Percentiles rank a stretch among this genome's conserved stretches.
phyloP scores from a whole-genome alignment of 495 filamentous ascomycete species.

The Penicillium nucicola region DNA sequence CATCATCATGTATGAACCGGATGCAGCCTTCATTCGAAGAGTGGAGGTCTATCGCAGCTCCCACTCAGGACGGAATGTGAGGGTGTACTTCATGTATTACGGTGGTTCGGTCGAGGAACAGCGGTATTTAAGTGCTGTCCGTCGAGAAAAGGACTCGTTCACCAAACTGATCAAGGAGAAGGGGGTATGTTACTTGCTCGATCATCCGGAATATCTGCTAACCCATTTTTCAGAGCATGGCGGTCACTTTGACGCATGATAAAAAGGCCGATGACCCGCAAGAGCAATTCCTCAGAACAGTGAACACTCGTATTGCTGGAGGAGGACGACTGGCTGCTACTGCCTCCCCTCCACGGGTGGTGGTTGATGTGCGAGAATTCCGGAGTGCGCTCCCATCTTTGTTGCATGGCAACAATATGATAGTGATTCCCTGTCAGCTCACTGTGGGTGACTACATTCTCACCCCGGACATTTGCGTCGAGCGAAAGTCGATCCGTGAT shows the following conservation, averaged over 20 bases:
- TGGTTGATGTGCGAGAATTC: slow-evolving; percentile 95
- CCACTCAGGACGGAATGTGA: slow-evolving; percentile 81
- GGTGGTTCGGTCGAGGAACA: slow-evolving; percentile 94
- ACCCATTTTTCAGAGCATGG: slow-evolving; percentile 59
- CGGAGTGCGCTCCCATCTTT: slow-evolving; percentile 88
- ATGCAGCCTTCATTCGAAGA: slow-evolving; percentile 89
- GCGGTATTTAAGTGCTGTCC: slow-evolving; percentile 82
- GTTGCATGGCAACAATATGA: slow-evolving; percentile 79
- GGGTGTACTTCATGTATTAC: slow-evolving; percentile 96
- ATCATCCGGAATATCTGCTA: background rate
- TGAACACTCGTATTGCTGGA: slow-evolving; percentile 95
- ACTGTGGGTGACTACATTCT: slow-evolving; percentile 97
- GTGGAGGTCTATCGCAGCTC: slow-evolving; percentile 96
- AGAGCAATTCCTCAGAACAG: slow-evolving; percentile 88
- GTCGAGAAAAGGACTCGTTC: slow-evolving; percentile 93
- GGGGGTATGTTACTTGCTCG: slow-evolving; percentile 44
- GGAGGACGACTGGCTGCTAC: slow-evolving; percentile 87
- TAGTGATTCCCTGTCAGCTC: slow-evolving; percentile 87
- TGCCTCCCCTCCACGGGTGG: slow-evolving; percentile 83
- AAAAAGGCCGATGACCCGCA: slow-evolving; percentile 77
- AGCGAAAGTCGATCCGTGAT: slow-evolving; percentile 90
- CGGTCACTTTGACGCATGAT: slow-evolving; percentile 76
- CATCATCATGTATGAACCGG: slow-evolving; percentile 98
- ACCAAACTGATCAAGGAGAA: slow-evolving; percentile 91
- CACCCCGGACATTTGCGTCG: slow-evolving; percentile 83